A percentile compares a stretch with the other conserved stretches of the same genome.
Conservation (phyloP, 176 grass and related monocot genomes). For the Saccharum spontaneum region DNA sequence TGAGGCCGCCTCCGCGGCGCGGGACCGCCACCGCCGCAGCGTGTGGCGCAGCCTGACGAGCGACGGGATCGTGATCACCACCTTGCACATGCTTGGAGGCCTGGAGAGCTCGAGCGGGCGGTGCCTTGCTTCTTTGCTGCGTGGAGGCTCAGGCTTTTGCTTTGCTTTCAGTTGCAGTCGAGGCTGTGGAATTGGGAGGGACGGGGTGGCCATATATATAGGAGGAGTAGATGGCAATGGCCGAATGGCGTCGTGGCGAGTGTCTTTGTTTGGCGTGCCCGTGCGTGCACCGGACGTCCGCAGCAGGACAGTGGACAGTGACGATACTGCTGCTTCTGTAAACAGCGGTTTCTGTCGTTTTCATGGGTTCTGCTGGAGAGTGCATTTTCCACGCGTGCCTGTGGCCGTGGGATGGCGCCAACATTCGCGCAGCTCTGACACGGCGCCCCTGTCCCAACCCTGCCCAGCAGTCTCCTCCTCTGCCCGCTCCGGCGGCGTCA, state of each 20-base stretch:
- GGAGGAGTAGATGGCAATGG: too few relatives aligned
- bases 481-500: too few relatives aligned
- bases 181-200: background rate
- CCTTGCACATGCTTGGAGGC: background rate
- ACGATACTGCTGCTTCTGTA: too few relatives aligned
- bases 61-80: slow-evolving; percentile 8
- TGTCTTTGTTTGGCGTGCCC: too few relatives aligned
- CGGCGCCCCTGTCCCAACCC: too few relatives aligned
- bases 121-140: background rate
- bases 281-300: background rate
- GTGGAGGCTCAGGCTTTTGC: background rate
- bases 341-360: background rate
- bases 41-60: slow-evolving; percentile 32
- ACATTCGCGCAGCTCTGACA: too few relatives aligned
- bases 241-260: too few relatives aligned
- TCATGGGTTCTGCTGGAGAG: background rate
- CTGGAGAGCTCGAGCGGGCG: background rate
- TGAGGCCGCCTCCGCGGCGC: background rate
- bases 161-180: background rate
- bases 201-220: slow-evolving; percentile 12
- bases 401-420: too few relatives aligned
- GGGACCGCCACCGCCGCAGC: slow-evolving; percentile 33
- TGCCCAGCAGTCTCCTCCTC: too few relatives aligned
- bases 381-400: too few relatives aligned
- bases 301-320: too few relatives aligned